These are phyloP conservation scores for Leccinum fibrillosum DNA, from an alignment of 768 basidiomycete genomes.

Conservation along the genomic window DNA sequence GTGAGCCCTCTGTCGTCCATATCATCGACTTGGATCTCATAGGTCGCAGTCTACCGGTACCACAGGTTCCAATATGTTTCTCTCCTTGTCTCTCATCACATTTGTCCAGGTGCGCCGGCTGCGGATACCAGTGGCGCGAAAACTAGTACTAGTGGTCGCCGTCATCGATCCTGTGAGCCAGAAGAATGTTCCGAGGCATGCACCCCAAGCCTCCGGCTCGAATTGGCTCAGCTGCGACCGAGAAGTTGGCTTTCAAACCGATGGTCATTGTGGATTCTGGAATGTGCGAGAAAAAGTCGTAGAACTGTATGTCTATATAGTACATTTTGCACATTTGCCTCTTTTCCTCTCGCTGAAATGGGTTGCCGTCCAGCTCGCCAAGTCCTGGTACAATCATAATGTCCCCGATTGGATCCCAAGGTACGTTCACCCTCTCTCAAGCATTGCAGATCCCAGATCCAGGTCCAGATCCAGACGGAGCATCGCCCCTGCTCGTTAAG, in stretches of 20 bases:
- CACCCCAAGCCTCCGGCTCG: too few species aligned
- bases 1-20: constrained; percentile 13
- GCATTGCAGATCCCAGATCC: too few species aligned
- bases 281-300: too few species aligned
- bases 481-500: constrained; percentile 44
- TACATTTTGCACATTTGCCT: too few species aligned
- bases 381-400: constrained; percentile 96
- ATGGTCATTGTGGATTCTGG: too few species aligned
- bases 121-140: constrained; percentile 69
- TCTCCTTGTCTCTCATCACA: background rate
- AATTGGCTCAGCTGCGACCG: too few species aligned
- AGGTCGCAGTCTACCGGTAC: constrained; percentile 57
- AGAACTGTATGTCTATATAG: too few species aligned
- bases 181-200: too few species aligned
- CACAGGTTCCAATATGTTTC: background rate
- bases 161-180: background rate
- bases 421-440: constrained; percentile 30
- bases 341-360: constrained; percentile 45
- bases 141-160: constrained; percentile 38
- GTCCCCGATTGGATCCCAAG: constrained; percentile 93
- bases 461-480: background rate
- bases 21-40: constrained; percentile 3
- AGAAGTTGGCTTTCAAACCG: too few species aligned
- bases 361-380: constrained; percentile 97
- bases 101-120: constrained; percentile 51